Base-by-base conservation (phyloP, 352 stramenopile species). In the Pythium myriotylum region DNA sequence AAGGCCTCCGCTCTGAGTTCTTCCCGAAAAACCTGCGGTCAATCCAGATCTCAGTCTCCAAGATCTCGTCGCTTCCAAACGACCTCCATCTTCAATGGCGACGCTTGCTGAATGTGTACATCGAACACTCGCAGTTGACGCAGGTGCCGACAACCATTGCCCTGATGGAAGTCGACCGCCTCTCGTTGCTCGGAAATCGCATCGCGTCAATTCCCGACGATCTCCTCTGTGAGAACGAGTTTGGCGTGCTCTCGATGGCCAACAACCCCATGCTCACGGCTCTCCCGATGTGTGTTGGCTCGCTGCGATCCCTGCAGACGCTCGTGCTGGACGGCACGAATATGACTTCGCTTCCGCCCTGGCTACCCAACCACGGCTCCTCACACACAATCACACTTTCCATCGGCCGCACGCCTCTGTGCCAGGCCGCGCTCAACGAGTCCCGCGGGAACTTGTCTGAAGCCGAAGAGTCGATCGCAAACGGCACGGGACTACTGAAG, bases 151-250 rank as follows among this genome's bases (percentile, higher is more conserved):
- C 32, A 45, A 56, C 51, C n/a, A 35, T 62, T 22, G 19, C 39
- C 1, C 9, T 17, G 1, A 62, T 56, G 52, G 20, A 26, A 9
- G 17, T 55, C 3, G 45, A 62, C 23, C 43, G 52, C 2, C 39
- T 67, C 6, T 67, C 60, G 26, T 29, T 67, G 8, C 29, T 67
- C 24, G 26, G 47, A 17, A 67, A 67, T 37, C 22, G 33, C 1
- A 45, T 62, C 43, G 23, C 29, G 19, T 22, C 14, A 2, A 32
- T 67, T 1, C 50, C 42, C 2, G 51, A 60, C 33, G 42, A 35
- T 0, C 10, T 55, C 19, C 26, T 67, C 9, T 23, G 26, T 8
- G 45, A 27, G 0, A 67, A 48, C 43, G 19, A 27, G 10, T 60
- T 56, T n/a, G 22, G 19, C 16, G 59, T 59, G 29, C 32, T 60